Evolutionary conservation across 371 early-diverging fungal species (phyloP), one percentile per base, ranked within the genome.

Genomic region (Dinochytrium kinnereticum): DNA sequence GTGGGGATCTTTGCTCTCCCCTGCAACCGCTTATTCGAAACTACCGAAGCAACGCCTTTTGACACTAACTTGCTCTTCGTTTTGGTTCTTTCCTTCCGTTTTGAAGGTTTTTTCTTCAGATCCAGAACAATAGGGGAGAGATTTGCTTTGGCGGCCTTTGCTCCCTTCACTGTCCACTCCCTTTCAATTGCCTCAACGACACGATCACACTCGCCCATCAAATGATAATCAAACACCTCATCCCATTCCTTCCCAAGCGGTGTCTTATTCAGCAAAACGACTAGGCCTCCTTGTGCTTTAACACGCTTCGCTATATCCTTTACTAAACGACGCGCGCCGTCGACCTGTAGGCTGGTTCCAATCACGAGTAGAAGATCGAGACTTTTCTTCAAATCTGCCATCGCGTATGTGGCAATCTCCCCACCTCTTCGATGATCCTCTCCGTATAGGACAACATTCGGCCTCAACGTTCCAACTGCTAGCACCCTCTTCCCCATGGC

Each of bases 341-440:
- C 90, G 28, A 99, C 95, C 78, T 96, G 96, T 26, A 99, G 89
- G 7, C 95, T 94, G 19, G 99, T 99, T 33, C 99, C 99, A 89
- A 99, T 95, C 28, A 99, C 95, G 68, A 99, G 86, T 72, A 99
- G 79, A 21, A 99, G 80, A 81, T 97, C 95, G 1, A 97, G 96
- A 13, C 85, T 84, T 73, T 84, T 90, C 50, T 87, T 84, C 50
- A 92, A 76, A 80, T 96, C 96, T 50, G 73, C 81, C 36, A 80
- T 66, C 36, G 90, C 90, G 64, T 89, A 68, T 55, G 88, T 78
- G 49, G 94, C 94, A 84, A 98, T 96, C 44, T 87, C 79, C 91
- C 50, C 61, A 61, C 88, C 95, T 57, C 93, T 81, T 0, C 97
- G 91, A 82, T 99, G 98, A 59, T 90, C 91, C 82, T 99, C 99